A percentile compares a stretch with the other conserved stretches of the same genome.
phyloP scores from a whole-genome alignment of 805 yeast genomes.

The Cyberlindnera subsufficiens region DNA sequence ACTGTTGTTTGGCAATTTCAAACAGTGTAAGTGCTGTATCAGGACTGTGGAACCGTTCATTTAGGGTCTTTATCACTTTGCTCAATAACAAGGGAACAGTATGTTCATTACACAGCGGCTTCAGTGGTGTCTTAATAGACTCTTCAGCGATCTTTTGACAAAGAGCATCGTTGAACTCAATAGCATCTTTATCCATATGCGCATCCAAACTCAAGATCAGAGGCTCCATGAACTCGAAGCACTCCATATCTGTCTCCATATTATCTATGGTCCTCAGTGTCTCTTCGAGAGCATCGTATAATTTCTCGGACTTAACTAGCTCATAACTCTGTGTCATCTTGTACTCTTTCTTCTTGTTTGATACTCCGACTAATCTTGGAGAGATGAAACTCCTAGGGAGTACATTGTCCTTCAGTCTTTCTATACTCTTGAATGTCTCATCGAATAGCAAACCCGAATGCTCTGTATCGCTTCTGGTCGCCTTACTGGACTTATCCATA shows the following conservation, averaged over 20 bases:
- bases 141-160: conserved; percentile 1
- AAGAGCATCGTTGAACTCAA: conserved; percentile 1
- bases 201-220: conserved; percentile 2
- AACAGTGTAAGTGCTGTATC: conserved; percentile 29
- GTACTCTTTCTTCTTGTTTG: background rate
- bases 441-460: conserved; percentile 1
- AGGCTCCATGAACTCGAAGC: conserved; percentile 5
- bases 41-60: conserved; percentile 9
- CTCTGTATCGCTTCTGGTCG: background rate
- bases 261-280: background rate
- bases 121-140: conserved; percentile 1
- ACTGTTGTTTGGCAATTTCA: conserved; percentile 26
- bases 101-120: conserved; percentile 11
- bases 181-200: background rate
- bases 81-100: conserved; percentile 12
- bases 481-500: background rate
- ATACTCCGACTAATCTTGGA: background rate
- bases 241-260: conserved; percentile 5
- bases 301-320: background rate
- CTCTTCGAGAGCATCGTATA: background rate
- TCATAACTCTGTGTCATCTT: background rate
- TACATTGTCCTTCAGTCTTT: background rate
- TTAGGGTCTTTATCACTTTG: conserved; percentile 5
- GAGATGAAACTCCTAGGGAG: background rate
- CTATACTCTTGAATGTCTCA: conserved; percentile 1